Conservation (phyloP, 164 flowering plant species). For the Cinnamomum micranthum region DNA sequence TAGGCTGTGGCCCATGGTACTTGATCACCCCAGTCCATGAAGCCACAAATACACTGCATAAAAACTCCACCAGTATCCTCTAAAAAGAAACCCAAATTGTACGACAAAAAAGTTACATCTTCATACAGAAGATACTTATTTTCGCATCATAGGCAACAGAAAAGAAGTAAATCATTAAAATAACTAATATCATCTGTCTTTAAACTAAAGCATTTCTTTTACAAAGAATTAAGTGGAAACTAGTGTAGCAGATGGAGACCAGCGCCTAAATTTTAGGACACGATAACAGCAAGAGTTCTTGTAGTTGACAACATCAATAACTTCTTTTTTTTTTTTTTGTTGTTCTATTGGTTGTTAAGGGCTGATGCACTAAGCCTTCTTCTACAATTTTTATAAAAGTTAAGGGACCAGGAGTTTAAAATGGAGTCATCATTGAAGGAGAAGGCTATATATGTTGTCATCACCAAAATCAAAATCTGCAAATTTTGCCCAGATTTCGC, state of each 20-base stretch:
- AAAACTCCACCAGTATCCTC: conserved; percentile 87
- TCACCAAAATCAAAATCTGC: too few species aligned
- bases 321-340: too few species aligned
- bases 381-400: too few species aligned
- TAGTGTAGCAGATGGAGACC: too few species aligned
- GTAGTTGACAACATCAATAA: neutral
- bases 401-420: too few species aligned
- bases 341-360: too few species aligned
- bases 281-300: neutral
- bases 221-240: too few species aligned
- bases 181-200: neutral
- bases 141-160: neutral
- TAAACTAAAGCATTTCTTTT: too few species aligned
- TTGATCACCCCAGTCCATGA: conserved; percentile 99
- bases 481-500: too few species aligned
- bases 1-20: conserved; percentile 95
- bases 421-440: too few species aligned
- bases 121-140: neutral
- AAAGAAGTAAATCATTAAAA: neutral
- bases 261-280: neutral
- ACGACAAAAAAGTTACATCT: neutral
- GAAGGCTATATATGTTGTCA: too few species aligned
- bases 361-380: too few species aligned
- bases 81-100: conserved; percentile 25
- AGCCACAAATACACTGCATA: conserved; percentile 94